Percentiles rank a stretch among this genome's conserved stretches.
Evolutionary conservation across 2,329 filamentous ascomycete species (phyloP).

Genomic region (Scytalidium sp.): DNA sequence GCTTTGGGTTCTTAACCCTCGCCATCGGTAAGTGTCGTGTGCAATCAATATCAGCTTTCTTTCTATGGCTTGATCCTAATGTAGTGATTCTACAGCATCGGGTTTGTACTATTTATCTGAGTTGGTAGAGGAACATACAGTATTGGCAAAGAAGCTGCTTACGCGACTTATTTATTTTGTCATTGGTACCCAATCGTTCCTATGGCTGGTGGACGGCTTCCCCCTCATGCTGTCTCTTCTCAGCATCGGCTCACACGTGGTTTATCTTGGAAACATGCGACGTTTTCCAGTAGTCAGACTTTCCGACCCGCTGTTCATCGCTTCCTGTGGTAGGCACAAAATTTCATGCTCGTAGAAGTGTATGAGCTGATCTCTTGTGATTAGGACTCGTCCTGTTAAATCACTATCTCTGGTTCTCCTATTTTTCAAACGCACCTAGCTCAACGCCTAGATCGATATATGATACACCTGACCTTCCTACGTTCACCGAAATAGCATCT

Average conservation of each 20-base stretch:
- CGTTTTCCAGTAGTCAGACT: conserved; percentile 76
- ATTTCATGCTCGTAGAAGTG: not conserved
- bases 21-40: conserved; percentile 67
- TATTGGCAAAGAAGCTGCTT: conserved; percentile 84
- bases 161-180: conserved; percentile 81
- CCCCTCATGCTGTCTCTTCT: conserved; percentile 72
- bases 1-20: conserved; percentile 91
- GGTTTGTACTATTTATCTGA: conserved; percentile 98
- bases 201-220: conserved; percentile 82
- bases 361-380: conserved; percentile 14
- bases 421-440: conserved; percentile 70
- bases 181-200: conserved; percentile 68
- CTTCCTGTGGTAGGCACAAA: conserved; percentile 69
- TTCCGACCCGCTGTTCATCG: conserved; percentile 79
- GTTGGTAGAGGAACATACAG: conserved; percentile 96
- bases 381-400: conserved; percentile 79
- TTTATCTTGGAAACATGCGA: conserved; percentile 86
- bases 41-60: no score
- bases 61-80: not conserved
- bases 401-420: conserved; percentile 93
- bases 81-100: conserved; percentile 58
- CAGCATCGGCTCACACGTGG: conserved; percentile 74
- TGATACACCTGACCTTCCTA: conserved; percentile 64
- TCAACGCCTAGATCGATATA: conserved; percentile 61
- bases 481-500: conserved; percentile 90